Evolutionary conservation across 192 early-diverging fungal genomes (phyloP), one percentile per base, ranked within the genome.

Genomic region (Umbelopsis ramanniana): DNA sequence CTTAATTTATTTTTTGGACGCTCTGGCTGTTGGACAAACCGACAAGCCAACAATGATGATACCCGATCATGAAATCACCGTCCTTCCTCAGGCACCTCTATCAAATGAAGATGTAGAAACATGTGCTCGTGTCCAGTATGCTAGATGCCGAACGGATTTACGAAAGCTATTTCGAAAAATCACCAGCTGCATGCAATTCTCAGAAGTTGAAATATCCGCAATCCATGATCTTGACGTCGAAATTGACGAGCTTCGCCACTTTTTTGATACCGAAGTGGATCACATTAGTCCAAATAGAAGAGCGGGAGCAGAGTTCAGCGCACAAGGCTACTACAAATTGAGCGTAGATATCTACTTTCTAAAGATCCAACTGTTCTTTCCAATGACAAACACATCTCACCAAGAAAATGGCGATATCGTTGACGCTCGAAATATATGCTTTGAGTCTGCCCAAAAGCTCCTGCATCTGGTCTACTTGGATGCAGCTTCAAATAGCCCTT

Each of bases 71-170:
- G 69, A 53, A 26, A 53, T 70, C 17, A 70, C 69, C 0, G 69
- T 70, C 12, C 19, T 35, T 40, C 69, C 69, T 5, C 69, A 70
- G 26, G 52, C 69, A 10, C 69, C 69, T 37, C 26, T 70, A n/a
- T 8, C 69, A 4, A 15, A 35, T 22, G 69, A 70, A 29, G 48
- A 52, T 53, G n/a, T 70, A 47, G 69, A 70, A n/a, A 37, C 69
- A 7, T 17, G 48, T 46, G 69, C 69, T 53, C 69, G 69, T 53
- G 69, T 70, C 17, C 69, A 70, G 33, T 70, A 70, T 70, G 69
- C 69, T 0, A 43, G 50, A 11, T 70, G 69, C 14, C 69, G 69
- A 7, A 70, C 69, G 2, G 23, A 23, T 10, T 52, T 70, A 26
- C 48, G 69, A 12, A 38, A 47, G 26, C 21, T 40, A 11, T 70